A percentile compares a stretch with the other conserved stretches of the same genome.
These are phyloP conservation scores for Mycena maculata DNA, from an alignment of 768 basidiomycete species.

Conservation along the genomic window DNA sequence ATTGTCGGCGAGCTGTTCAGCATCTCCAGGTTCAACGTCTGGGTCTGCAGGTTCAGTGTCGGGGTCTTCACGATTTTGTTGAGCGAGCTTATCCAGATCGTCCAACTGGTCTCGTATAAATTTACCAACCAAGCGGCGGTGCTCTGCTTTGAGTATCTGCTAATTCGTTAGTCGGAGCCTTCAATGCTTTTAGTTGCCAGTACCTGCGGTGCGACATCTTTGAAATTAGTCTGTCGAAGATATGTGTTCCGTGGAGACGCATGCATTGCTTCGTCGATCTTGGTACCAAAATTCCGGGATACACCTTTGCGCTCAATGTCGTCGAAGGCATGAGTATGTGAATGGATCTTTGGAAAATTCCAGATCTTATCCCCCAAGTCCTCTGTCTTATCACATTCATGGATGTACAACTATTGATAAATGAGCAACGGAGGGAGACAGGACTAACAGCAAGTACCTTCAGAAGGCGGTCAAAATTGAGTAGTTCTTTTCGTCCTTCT, in stretches of 20 bases:
- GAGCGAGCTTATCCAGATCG: not conserved
- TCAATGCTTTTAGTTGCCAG: too few species aligned
- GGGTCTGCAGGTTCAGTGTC: not conserved
- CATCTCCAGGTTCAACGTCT: not conserved
- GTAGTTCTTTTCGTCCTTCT: not conserved
- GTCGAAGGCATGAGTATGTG: constrained; percentile 45
- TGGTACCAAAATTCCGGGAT: constrained; percentile 45
- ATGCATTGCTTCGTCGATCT: constrained; percentile 45
- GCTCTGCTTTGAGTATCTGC: not conserved
- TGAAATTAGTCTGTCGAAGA: constrained; percentile 45
- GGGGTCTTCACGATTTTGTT: not conserved
- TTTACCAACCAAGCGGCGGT: not conserved
- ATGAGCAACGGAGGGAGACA: not conserved
- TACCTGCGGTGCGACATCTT: constrained; percentile 27
- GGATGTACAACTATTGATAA: not conserved
- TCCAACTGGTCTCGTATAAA: not conserved
- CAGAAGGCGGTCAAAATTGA: not conserved
- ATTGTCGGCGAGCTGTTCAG: not conserved
- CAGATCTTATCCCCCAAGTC: constrained; percentile 37
- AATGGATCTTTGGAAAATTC: constrained; percentile 51
- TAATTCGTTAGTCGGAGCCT: too few species aligned
- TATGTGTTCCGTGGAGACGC: constrained; percentile 43
- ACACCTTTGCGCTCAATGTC: constrained; percentile 49
- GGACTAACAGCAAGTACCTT: not conserved
- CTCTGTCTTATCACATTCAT: not conserved